Evolutionary conservation across 2,329 filamentous ascomycete species (phyloP), one percentile per base, ranked within the genome.

Genomic region (Fusarium stilboides): DNA sequence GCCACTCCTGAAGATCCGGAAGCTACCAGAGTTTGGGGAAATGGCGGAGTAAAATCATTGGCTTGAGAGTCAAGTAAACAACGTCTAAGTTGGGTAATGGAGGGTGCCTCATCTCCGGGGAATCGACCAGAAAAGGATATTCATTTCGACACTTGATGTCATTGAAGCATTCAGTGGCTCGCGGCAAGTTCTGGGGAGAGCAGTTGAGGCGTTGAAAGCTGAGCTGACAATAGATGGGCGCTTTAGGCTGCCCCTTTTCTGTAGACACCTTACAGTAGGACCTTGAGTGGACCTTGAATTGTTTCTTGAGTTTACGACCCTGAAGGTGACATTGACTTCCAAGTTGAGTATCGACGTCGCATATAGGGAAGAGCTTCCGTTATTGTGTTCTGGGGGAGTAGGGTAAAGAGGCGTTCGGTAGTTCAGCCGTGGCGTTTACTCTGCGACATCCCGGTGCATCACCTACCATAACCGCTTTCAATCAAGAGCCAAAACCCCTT

Each of bases 1-100:
- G 68, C 71, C 68, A 73, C 71, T 69, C 71, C 61, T 74, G 69
- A 74, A 67, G 68, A 74, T 72, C 60, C 64, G 65, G 71, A 67
- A 63, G 45, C 64, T 69, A 74, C 61, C 62, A 70, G 46, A 71
- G 55, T 52, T 71, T 73, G 69, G 71, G 62, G 68, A 68, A 63
- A 58, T 26, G 34, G 52, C 34, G 53, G 15, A 26, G 19, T 17
- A 52, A 55, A 52, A 40, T 37, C 44, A 70, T 69, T 67, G 64
- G 63, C 37, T 57, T 58, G 46, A 42, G 36, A 10, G 44, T 37
- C 33, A 26, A 37, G 49, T 20, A 58, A 22, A 37, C 17, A 43
- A 19, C 37, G 22, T 45, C 31, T 31, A 57, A 60, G 40, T 59
- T 24, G 51, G 40, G 47, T 28, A 43, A 43, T 49, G 26, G 39